Evolutionary conservation across 129 eudicot species (phyloP), one percentile per base, ranked within the genome.

Genomic region (Helianthus tuberosus): DNA sequence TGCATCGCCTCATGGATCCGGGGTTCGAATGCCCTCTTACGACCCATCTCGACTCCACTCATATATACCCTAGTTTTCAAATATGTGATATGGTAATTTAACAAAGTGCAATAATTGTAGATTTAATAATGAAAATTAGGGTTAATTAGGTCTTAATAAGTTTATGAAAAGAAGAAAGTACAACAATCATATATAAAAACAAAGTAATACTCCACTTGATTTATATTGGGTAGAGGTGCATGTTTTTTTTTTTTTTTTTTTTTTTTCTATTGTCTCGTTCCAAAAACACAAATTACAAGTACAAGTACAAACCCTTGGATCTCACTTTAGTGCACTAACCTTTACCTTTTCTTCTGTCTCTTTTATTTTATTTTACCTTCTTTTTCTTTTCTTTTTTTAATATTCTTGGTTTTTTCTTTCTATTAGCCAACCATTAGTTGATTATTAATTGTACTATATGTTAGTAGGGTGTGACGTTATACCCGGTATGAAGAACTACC

Each of bases 241-340:
- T 58, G 73, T 50, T 66, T 1, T 66, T 66, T 52, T 25, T 25
- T 25, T 25, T 25, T 66, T 66, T 52, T n/a, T n/a, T 50, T 66
- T 1, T 66, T 66, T 67, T 52, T 66, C 74, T 55, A 64, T 54
- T 75, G 80, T 75, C 80, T 65, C 72, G 66, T 75, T 65, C 66
- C 79, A 66, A 75, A 65, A 75, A 75, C 73, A 75, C 79, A 75
- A 75, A 75, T 65, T 65, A 65, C 79, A 75, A 75, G 66, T 65
- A 75, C 79, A 66, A 43, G 47, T 43, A 43, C 47, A 43, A 43
- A 46, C 51, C 57, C 43, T 53, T 75, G 53, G 79, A 54, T 57
- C 67, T 64, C 79, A 48, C 50, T 36, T 32, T 38, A 71, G 53
- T 51, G 29, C 72, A 64, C 71, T 7, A 51, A n/a, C 13, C 64